Conservation (phyloP, 306 rosid species). For the Cicer cuneatum region DNA sequence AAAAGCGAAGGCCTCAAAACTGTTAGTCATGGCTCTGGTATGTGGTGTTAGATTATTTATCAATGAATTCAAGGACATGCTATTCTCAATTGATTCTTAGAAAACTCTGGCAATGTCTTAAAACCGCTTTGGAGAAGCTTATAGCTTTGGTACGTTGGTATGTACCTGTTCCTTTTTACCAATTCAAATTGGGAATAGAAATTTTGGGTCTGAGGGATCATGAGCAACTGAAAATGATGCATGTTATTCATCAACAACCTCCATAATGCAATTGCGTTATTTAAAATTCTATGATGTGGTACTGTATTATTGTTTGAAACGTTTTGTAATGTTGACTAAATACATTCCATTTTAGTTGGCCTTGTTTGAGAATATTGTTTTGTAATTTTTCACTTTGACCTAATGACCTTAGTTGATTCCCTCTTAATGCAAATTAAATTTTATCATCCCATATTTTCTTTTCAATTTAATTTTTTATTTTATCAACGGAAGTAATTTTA, state of each 20-base stretch:
- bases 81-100: background rate
- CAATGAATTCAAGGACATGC: background rate
- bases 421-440: too few relatives aligned
- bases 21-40: background rate
- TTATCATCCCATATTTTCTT: too few relatives aligned
- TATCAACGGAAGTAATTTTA: too few relatives aligned
- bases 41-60: background rate
- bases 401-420: too few relatives aligned
- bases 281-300: background rate
- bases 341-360: too few relatives aligned
- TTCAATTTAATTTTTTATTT: too few relatives aligned
- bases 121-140: background rate
- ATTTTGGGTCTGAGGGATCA: background rate
- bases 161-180: background rate
- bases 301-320: background rate
- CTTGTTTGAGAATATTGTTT: too few relatives aligned
- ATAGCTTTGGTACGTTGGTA: background rate
- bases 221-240: background rate
- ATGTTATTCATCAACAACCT: background rate
- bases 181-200: background rate
- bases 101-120: background rate
- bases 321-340: background rate
- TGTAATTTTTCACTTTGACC: too few relatives aligned
- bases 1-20: background rate
- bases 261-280: background rate